Evolutionary conservation across 208 protist genomes (phyloP), one percentile per base, ranked within the genome.

Genomic region (Trypanosomatidae sp.): DNA sequence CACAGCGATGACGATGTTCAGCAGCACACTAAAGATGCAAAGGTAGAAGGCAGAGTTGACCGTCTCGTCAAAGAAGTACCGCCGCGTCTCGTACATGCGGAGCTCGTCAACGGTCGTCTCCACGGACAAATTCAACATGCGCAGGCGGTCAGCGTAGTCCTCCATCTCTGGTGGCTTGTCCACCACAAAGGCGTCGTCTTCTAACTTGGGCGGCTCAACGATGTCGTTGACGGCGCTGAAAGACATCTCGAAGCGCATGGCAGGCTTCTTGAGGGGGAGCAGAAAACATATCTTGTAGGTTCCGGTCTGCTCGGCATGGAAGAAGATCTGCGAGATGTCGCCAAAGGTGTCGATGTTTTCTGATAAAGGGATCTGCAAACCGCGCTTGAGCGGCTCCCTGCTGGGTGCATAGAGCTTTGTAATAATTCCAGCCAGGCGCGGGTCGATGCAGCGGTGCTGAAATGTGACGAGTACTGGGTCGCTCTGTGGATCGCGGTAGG

Each of bases 231-330:
- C 79, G 0, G 86, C 80, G 47, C 81, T 77, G 81, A 95, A 92
- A 4, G 69, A 80, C 71, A 92, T 83, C 44, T 92, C 88, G 67
- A 92, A 84, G 25, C 79, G 71, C 64, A 95, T 82, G 12, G 84
- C 71, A 13, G 90, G 87, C 47, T 90, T 83, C 55, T 69, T 84
- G 60, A 85, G 64, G 9, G 84, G 88, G 9, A 85, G 86, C 33
- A 74, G 52, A 33, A 95, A 76, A 72, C 90, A 95, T 62, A 95
- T 53, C 44, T 82, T 86, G 70, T 95, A 95, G 30, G 79, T 82
- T 0, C 90, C 90, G 0, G 80, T 90, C 70, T 87, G 73, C 73
- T 77, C 76, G 49, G 87, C 88, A 50, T 90, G 73, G 59, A 92
- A 95, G 68, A 88, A 91, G 43, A 90, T 62, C 44, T 80, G 81